Evolutionary conservation across 73 alveolate species (phyloP).

Genomic region (Paramecium pentaurelia): DNA sequence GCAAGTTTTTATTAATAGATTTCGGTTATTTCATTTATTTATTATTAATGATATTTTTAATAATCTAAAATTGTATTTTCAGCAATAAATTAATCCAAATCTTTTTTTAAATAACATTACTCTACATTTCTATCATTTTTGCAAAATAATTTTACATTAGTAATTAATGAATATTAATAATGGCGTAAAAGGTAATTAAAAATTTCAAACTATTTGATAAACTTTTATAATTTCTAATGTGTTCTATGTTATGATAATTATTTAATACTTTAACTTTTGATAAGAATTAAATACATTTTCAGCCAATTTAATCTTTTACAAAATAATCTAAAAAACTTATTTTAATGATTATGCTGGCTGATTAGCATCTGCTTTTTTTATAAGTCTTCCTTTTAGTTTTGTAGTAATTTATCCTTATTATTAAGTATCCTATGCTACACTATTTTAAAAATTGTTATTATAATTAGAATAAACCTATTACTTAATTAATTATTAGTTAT

Average conservation of each 20-base stretch:
- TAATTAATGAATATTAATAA: neutral
- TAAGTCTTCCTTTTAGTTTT: neutral
- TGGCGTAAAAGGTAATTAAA: neutral
- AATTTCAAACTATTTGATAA: neutral
- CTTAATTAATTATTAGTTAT: no score
- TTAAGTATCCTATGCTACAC: neutral
- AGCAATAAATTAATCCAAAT: neutral
- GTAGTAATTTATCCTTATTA: neutral
- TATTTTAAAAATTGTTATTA: no score
- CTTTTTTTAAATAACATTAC: neutral
- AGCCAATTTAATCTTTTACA: neutral
- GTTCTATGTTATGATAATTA: neutral
- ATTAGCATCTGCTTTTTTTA: neutral
- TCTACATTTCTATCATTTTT: neutral
- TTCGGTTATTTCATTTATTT: neutral
- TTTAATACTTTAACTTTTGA: neutral
- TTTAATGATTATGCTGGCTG: neutral
- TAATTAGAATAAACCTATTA: neutral
- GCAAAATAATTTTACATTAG: neutral
- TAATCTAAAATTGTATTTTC: neutral
- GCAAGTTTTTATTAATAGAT: neutral
- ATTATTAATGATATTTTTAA: neutral
- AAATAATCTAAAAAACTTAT: neutral
- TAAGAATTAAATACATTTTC: neutral
- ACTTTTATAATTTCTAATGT: neutral